A percentile compares a stretch with the other conserved stretches of the same genome.
Conservation (phyloP, 75 land plant species). For the Isoetes taiwanensis region DNA sequence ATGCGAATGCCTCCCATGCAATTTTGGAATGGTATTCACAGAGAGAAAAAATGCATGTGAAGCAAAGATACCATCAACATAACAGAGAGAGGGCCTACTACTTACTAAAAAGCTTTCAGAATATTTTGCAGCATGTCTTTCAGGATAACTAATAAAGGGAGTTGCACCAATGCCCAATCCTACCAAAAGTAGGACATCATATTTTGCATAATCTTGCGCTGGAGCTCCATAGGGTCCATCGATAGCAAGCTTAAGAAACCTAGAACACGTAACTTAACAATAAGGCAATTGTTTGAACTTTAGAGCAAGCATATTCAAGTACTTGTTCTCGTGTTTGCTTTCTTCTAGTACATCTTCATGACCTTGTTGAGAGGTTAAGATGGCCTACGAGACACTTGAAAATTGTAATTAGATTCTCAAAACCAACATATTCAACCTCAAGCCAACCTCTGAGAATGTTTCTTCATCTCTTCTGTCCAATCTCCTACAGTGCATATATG, state of each 20-base stretch:
- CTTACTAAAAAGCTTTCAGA: too few species aligned
- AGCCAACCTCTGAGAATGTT: slow-evolving; percentile 29
- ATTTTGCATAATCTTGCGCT: slow-evolving; percentile 57
- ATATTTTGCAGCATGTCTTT: slow-evolving; percentile 36
- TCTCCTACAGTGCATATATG: slow-evolving; percentile 39
- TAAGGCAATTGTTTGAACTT: too few species aligned
- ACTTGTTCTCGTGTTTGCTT: too few species aligned
- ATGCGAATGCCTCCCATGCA: too few species aligned
- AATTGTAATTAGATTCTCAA: neutral
- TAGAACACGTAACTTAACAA: too few species aligned
- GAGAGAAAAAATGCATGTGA: too few species aligned
- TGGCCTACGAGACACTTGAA: too few species aligned
- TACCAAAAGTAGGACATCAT: slow-evolving; percentile 64
- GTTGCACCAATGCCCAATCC: slow-evolving; percentile 75
- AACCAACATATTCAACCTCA: too few species aligned
- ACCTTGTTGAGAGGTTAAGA: neutral
- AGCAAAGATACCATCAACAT: too few species aligned
- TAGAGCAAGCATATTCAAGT: too few species aligned
- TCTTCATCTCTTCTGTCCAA: slow-evolving; percentile 31
- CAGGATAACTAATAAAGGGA: slow-evolving; percentile 62
- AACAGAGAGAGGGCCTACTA: too few species aligned
- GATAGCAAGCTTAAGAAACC: slow-evolving; percentile 45
- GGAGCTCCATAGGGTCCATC: slow-evolving; percentile 89
- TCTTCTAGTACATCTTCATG: neutral
- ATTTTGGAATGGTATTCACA: too few species aligned